These are phyloP conservation scores for Ormosia semicastrata DNA, from an alignment of 306 rosid species.

Conservation along the genomic window DNA sequence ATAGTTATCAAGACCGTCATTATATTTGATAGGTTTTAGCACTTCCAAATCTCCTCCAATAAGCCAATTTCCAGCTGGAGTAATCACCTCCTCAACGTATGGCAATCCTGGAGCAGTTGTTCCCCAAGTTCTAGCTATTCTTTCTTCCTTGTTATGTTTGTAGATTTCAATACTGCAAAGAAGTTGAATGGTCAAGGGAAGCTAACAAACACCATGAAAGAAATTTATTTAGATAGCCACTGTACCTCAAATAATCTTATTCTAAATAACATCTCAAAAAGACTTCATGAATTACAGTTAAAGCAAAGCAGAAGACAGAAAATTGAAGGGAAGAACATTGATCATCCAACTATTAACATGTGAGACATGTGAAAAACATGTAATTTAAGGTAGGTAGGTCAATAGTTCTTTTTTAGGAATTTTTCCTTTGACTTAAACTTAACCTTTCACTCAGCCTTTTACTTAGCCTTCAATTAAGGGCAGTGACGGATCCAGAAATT, in stretches of 20 bases:
- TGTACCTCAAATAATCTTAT: conserved; percentile 8
- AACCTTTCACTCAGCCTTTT: not conserved
- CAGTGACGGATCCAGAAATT: no score
- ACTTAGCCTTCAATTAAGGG: not conserved
- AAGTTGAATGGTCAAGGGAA: not conserved
- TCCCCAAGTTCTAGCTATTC: conserved; percentile 98
- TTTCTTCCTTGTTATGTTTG: conserved; percentile 97
- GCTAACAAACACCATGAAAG: not conserved
- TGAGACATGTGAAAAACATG: not conserved
- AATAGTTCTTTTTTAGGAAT: not conserved
- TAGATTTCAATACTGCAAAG: conserved; percentile 74
- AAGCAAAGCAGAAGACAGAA: conserved; percentile 8
- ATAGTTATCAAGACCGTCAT: conserved; percentile 90
- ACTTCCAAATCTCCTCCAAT: conserved; percentile 95
- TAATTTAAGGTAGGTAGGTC: not conserved
- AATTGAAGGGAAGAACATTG: conserved; percentile 5
- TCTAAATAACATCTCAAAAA: not conserved
- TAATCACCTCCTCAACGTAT: conserved; percentile 77
- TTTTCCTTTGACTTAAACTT: not conserved
- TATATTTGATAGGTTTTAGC: conserved; percentile 68
- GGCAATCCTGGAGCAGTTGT: conserved; percentile 91
- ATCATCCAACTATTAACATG: not conserved
- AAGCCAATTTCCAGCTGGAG: conserved; percentile 90
- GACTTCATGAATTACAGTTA: not conserved
- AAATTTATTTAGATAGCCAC: not conserved